Evolutionary conservation across 305 asterid species (phyloP), one percentile per base, ranked within the genome.

Genomic region (Solanum hybrid): DNA sequence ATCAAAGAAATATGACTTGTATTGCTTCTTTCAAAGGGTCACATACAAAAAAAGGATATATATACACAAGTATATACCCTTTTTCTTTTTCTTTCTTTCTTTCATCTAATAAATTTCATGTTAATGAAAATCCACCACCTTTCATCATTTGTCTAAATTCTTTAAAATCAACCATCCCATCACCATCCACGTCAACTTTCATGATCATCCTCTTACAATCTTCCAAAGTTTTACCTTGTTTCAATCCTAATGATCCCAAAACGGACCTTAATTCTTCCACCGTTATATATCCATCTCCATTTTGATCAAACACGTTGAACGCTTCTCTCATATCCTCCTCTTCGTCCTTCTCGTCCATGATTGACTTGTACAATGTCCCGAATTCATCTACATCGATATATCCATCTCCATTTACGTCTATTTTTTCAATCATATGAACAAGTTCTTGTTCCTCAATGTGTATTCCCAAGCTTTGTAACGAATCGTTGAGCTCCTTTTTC

Each of bases 91-190:
- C 31, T 29, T 29, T 29, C 31, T 29, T 29, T 29, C 31, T 29
- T 29, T 29, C 31, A 2, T 29, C 24, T 37, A 29, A 84, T 35
- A 28, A 39, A 5, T 9, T 46, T 84, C 31, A 51, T 84, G 75
- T 31, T 6, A 84, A 84, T 33, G 88, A 84, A 84, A 95, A 95
- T 26, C 95, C 97, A 12, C 96, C 97, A 67, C 95, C 93, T 92
- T 95, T 95, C 95, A 95, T 95, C 97, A 95, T 95, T 94, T 91
- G 92, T 88, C 92, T 90, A 91, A 95, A 95, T 90, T 95, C 97
- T 18, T 86, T 93, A 35, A 89, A 95, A 33, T 94, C 94, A 20
- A 95, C 97, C 94, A 22, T 95, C 1, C 97, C 97, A 92, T 94
- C 97, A 79, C 97, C 97, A 87, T 95, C 96, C 46, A 92, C 94